A percentile compares a stretch with the other conserved stretches of the same genome.
Evolutionary conservation across 176 grass and related monocot species (phyloP).

Genomic region (Metroxylon sagu): DNA sequence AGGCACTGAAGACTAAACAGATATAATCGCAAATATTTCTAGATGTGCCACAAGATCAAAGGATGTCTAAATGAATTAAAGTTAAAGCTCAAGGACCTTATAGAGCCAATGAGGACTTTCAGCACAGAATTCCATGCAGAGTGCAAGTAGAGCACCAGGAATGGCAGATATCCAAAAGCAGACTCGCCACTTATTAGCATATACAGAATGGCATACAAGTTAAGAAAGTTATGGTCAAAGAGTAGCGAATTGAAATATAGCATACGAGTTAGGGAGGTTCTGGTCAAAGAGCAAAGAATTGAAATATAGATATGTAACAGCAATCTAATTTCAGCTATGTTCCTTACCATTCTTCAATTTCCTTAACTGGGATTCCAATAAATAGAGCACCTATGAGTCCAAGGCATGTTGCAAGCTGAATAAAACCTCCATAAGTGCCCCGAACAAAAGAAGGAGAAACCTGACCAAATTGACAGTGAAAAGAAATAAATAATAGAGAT

Average conservation of each 20-base stretch:
- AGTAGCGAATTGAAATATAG: not conserved
- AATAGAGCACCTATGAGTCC: conserved; percentile 80
- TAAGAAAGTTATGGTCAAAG: too few relatives aligned
- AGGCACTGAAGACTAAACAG: too few relatives aligned
- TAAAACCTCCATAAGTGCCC: conserved; percentile 92
- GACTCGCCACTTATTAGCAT: conserved; percentile 69
- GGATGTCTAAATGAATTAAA: too few relatives aligned
- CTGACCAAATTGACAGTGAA: conserved; percentile 23
- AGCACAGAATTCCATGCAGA: conserved; percentile 87
- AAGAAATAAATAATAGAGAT: not conserved
- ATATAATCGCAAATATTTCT: too few relatives aligned
- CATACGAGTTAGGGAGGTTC: not conserved
- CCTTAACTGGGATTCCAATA: conserved; percentile 84
- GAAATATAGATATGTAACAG: not conserved
- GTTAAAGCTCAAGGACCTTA: conserved; percentile 47
- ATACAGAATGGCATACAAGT: too few relatives aligned
- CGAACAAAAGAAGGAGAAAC: conserved; percentile 82
- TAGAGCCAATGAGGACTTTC: conserved; percentile 97
- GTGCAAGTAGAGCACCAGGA: conserved; percentile 67
- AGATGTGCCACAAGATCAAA: too few relatives aligned
- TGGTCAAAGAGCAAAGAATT: not conserved
- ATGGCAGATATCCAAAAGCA: conserved; percentile 76
- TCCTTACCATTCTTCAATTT: conserved; percentile 68
- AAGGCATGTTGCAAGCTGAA: conserved; percentile 96
- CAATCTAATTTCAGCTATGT: not conserved